Evolutionary conservation across 176 grass and related monocot genomes (phyloP).

Genomic region (Oryza nivara): DNA sequence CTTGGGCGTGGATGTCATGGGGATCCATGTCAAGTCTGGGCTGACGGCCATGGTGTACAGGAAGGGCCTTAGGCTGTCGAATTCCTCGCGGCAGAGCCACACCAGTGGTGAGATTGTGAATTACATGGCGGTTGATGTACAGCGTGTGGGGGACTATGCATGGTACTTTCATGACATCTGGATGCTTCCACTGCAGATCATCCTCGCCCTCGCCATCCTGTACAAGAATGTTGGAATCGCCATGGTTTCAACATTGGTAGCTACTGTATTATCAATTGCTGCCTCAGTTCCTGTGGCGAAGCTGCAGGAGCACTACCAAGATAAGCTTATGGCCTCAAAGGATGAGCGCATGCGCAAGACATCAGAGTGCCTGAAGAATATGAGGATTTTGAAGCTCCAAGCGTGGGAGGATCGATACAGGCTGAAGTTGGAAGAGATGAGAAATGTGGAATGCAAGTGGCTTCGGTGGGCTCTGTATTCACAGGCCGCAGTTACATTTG

Average conservation of each 20-base stretch:
- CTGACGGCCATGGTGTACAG: slow-evolving; percentile 92
- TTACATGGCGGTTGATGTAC: slow-evolving; percentile 99
- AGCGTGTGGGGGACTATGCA: slow-evolving; percentile 92
- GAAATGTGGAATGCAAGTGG: slow-evolving; percentile 86
- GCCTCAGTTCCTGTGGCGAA: slow-evolving; percentile 87
- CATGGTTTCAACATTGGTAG: slow-evolving; percentile 68
- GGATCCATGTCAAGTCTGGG: slow-evolving; percentile 95
- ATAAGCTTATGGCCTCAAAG: slow-evolving; percentile 92
- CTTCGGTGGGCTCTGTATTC: slow-evolving; percentile 82
- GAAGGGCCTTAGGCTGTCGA: slow-evolving; percentile 89
- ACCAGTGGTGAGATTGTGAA: slow-evolving; percentile 97
- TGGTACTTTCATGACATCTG: slow-evolving; percentile 99
- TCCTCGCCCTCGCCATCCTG: slow-evolving; percentile 88
- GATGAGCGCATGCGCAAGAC: slow-evolving; percentile 99
- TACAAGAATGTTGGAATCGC: slow-evolving; percentile 87
- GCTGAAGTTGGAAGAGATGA: slow-evolving; percentile 84
- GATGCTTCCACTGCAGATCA: slow-evolving; percentile 97
- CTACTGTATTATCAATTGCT: slow-evolving; percentile 76
- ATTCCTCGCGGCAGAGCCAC: slow-evolving; percentile 77
- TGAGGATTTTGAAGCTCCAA: slow-evolving; percentile 92
- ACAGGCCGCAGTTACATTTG: slow-evolving; percentile 90
- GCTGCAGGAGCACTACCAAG: slow-evolving; percentile 94
- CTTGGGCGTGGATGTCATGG: slow-evolving; percentile 94
- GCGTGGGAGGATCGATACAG: slow-evolving; percentile 93
- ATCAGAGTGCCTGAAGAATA: slow-evolving; percentile 84